phyloP scores from a whole-genome alignment of 441 rosid genomes.

The Syzygium syzygioides region DNA sequence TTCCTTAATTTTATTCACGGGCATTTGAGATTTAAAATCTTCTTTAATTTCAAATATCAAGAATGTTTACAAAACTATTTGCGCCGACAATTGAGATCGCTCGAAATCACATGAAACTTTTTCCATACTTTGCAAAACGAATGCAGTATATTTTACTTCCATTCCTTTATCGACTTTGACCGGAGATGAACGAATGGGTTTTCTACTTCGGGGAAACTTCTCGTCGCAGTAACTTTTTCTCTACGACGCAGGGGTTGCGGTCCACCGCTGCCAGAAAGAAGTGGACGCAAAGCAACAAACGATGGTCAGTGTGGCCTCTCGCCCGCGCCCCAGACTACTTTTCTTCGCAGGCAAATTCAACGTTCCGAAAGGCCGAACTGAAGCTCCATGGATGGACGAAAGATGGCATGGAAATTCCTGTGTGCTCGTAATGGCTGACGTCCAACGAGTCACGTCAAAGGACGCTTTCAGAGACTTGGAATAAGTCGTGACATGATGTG shows the following conservation, averaged over 20 bases:
- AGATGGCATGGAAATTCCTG: neutral
- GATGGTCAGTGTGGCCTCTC: neutral
- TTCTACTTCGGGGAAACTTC: neutral
- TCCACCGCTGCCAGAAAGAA: neutral
- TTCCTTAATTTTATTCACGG: neutral
- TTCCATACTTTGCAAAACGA: neutral
- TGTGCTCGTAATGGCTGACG: neutral
- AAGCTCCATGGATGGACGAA: neutral
- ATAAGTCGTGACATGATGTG: neutral
- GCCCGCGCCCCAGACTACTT: neutral
- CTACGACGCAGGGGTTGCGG: neutral
- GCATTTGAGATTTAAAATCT: neutral
- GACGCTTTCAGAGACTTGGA: neutral
- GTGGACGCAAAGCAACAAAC: neutral
- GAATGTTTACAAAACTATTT: neutral
- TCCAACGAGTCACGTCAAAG: neutral
- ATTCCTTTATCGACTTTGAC: neutral
- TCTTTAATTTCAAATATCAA: neutral
- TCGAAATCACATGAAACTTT: neutral
- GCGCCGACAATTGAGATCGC: neutral
- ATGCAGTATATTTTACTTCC: neutral
- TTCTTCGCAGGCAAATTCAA: neutral
- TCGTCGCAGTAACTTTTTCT: neutral
- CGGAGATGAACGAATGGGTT: neutral
- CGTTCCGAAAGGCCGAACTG: neutral